Percentiles rank a stretch among this genome's conserved stretches.
Evolutionary conservation across 2,329 filamentous ascomycete species (phyloP).

Genomic region (Xylaria digitata): DNA sequence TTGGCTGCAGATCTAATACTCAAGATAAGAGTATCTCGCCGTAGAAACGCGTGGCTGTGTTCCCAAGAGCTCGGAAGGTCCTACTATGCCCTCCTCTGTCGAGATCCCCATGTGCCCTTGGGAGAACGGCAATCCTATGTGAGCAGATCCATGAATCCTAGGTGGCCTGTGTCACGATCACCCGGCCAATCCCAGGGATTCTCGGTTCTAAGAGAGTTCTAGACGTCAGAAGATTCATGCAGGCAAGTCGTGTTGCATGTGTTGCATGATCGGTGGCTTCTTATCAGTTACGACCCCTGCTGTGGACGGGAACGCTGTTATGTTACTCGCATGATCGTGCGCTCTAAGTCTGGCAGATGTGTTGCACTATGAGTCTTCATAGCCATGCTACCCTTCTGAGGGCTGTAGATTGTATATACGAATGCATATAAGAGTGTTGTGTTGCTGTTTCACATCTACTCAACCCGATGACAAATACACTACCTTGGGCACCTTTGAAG

Average conservation of each 20-base stretch:
- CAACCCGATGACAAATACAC: neutral
- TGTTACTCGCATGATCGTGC: slow-evolving; percentile 4
- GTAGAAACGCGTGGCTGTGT: slow-evolving; percentile 12
- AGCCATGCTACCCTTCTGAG: neutral
- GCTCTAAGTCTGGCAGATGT: neutral
- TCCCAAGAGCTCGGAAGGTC: slow-evolving; percentile 19
- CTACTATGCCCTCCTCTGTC: neutral
- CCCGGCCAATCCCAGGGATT: slow-evolving; percentile 1
- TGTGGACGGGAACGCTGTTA: neutral
- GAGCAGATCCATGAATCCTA: neutral
- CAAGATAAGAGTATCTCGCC: neutral
- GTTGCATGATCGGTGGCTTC: slow-evolving; percentile 18
- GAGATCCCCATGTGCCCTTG: slow-evolving; percentile 3
- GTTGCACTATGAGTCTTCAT: neutral
- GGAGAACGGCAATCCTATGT: slow-evolving; percentile 11
- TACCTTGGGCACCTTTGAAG: neutral
- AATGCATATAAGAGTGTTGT: neutral
- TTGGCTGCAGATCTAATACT: slow-evolving; percentile 20
- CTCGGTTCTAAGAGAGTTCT: slow-evolving; percentile 6
- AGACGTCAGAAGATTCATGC: neutral
- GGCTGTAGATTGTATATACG: too few relatives aligned
- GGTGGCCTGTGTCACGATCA: slow-evolving; percentile 11
- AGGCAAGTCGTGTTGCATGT: slow-evolving; percentile 5
- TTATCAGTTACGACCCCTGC: neutral
- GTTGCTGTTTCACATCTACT: neutral